Conservation (phyloP, 352 stramenopile genomes). For the Phytophthora pluvialis region DNA sequence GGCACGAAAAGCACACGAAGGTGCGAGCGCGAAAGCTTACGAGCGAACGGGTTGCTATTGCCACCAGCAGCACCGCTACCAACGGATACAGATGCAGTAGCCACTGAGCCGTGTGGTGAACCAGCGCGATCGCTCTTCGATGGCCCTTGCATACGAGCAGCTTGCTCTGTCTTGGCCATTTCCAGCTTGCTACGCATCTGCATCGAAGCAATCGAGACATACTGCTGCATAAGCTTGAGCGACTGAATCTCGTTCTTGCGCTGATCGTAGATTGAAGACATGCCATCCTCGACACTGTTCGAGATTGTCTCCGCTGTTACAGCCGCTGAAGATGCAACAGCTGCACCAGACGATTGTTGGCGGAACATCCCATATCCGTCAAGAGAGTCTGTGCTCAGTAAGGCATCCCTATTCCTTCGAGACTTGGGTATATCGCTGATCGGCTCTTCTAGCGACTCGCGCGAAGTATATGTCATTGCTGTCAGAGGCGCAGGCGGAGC, state of each 20-base stretch:
- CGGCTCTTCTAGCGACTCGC: conserved; percentile 40
- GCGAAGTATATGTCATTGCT: conserved; percentile 30
- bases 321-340: conserved; percentile 33
- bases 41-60: conserved; percentile 51
- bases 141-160: conserved; percentile 65
- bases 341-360: conserved; percentile 39
- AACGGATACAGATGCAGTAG: conserved; percentile 37
- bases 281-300: conserved; percentile 28
- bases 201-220: conserved; percentile 87
- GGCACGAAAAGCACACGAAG: conserved; percentile 67
- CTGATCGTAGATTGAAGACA: conserved; percentile 59
- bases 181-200: conserved; percentile 92
- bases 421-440: conserved; percentile 21
- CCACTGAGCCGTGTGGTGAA: conserved; percentile 33
- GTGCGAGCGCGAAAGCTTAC: conserved; percentile 67
- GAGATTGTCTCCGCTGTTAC: conserved; percentile 32
- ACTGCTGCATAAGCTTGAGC: conserved; percentile 88
- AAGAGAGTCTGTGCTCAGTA: conserved; percentile 75
- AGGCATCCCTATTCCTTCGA: conserved; percentile 46
- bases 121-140: conserved; percentile 40
- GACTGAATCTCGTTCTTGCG: conserved; percentile 81
- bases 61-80: conserved; percentile 23
- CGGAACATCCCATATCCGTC: conserved; percentile 57
- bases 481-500: conserved; percentile 18
- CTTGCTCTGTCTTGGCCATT: conserved; percentile 82